A percentile compares a stretch with the other conserved stretches of the same genome.
phyloP scores from a whole-genome alignment of 1,284 basidiomycete genomes.

The Ceratobasidium sp. region DNA sequence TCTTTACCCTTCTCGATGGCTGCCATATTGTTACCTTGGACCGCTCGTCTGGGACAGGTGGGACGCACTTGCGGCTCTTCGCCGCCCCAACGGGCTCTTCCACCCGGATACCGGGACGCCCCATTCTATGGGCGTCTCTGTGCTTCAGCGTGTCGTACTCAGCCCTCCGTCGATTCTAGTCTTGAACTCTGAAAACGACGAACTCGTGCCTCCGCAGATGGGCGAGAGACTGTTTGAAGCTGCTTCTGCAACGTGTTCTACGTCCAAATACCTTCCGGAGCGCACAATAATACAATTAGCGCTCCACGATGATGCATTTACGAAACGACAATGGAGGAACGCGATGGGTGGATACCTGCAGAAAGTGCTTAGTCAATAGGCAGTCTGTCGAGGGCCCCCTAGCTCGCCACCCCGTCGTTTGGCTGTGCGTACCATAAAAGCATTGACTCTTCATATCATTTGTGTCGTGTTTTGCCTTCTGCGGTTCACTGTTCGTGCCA shows the following conservation, averaged over 20 bases:
- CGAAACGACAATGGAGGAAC: slow-evolving; percentile 57
- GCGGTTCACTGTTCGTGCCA: too few species aligned
- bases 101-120: slow-evolving; percentile 31
- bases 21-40: slow-evolving; percentile 66
- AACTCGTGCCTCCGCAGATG: slow-evolving; percentile 64
- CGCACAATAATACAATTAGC: slow-evolving; percentile 58
- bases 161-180: slow-evolving; percentile 53
- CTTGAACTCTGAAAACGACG: slow-evolving; percentile 62
- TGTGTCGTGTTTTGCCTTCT: too few species aligned
- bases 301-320: slow-evolving; percentile 64
- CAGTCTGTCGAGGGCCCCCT: not conserved
- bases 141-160: slow-evolving; percentile 7
- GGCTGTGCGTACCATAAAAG: too few species aligned
- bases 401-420: too few species aligned
- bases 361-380: slow-evolving; percentile 25
- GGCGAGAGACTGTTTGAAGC: slow-evolving; percentile 56
- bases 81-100: slow-evolving; percentile 1
- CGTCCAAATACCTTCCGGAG: slow-evolving; percentile 19
- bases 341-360: slow-evolving; percentile 57
- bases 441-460: too few species aligned
- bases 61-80: slow-evolving; percentile 60
- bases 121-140: slow-evolving; percentile 50
- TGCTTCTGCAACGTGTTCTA: slow-evolving; percentile 38
- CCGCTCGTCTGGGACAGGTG: slow-evolving; percentile 63
- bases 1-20: slow-evolving; percentile 65